These are phyloP conservation scores for Neonectria coccinea DNA, from an alignment of 2,329 filamentous ascomycete genomes.

Conservation along the genomic window DNA sequence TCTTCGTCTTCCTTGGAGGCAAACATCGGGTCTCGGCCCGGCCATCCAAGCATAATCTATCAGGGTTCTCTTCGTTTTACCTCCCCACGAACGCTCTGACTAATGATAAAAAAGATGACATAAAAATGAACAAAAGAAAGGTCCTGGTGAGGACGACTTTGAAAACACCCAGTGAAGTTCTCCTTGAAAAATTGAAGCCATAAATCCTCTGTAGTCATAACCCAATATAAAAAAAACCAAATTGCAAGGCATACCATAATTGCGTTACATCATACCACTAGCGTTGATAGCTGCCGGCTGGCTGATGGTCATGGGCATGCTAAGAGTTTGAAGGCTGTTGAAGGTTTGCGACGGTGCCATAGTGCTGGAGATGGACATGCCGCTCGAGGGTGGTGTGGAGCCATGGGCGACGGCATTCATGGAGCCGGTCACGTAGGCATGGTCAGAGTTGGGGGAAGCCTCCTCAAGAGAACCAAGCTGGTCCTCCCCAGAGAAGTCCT, in stretches of 20 bases:
- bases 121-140: slow-evolving; percentile 44
- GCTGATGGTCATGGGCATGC: slow-evolving; percentile 74
- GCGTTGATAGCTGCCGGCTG: slow-evolving; percentile 62
- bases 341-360: slow-evolving; percentile 54
- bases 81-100: slow-evolving; percentile 42
- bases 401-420: slow-evolving; percentile 60
- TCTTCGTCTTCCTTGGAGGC: slow-evolving; percentile 32
- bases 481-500: slow-evolving; percentile 85
- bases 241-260: slow-evolving; percentile 40
- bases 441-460: slow-evolving; percentile 78
- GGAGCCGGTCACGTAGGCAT: slow-evolving; percentile 68
- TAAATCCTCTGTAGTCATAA: slow-evolving; percentile 47
- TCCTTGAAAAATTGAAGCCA: slow-evolving; percentile 43
- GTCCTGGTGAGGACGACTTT: slow-evolving; percentile 31
- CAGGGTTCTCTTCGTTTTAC: slow-evolving; percentile 44
- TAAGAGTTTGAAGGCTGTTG: slow-evolving; percentile 71
- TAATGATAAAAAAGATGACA: slow-evolving; percentile 39
- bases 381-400: slow-evolving; percentile 39
- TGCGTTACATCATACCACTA: slow-evolving; percentile 58
- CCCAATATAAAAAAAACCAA: slow-evolving; percentile 40
- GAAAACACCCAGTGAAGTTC: slow-evolving; percentile 38
- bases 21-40: slow-evolving; percentile 11
- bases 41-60: slow-evolving; percentile 42
- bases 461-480: slow-evolving; percentile 85
- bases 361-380: slow-evolving; percentile 32